Conservation (phyloP, 768 basidiomycete genomes). For the Ramaria sp. region DNA sequence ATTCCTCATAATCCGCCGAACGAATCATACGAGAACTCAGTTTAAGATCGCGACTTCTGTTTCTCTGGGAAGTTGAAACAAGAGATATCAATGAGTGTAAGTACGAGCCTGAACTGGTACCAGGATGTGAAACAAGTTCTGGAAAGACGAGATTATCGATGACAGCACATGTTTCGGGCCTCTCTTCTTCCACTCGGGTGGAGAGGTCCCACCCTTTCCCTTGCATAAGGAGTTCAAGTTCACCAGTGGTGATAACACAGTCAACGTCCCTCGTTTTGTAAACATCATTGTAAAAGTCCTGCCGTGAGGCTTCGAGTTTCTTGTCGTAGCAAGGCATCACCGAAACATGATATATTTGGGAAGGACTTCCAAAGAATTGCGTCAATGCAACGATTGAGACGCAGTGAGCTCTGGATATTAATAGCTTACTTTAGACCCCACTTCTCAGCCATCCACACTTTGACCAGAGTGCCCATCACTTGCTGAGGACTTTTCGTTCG, state of each 20-base stretch:
- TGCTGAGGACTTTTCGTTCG: slow-evolving; percentile 88
- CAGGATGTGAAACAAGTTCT: slow-evolving; percentile 65
- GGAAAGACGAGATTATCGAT: slow-evolving; percentile 34
- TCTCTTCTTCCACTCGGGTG: slow-evolving; percentile 37
- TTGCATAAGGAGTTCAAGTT: slow-evolving; percentile 74
- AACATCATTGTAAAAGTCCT: slow-evolving; percentile 78
- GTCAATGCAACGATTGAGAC: not conserved
- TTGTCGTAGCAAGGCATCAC: slow-evolving; percentile 99
- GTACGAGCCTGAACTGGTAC: slow-evolving; percentile 89
- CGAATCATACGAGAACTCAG: slow-evolving; percentile 51
- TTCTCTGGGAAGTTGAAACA: slow-evolving; percentile 41
- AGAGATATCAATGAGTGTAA: slow-evolving; percentile 48
- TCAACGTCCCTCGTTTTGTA: slow-evolving; percentile 89
- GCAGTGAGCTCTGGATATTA: not conserved
- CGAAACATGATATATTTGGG: slow-evolving; percentile 88
- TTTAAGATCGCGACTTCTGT: slow-evolving; percentile 32
- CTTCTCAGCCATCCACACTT: slow-evolving; percentile 66
- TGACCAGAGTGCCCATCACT: slow-evolving; percentile 87
- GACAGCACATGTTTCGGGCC: slow-evolving; percentile 12
- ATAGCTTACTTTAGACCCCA: slow-evolving; percentile 58
- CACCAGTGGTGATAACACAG: slow-evolving; percentile 95
- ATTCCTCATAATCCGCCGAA: slow-evolving; percentile 70
- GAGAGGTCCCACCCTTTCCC: slow-evolving; percentile 77
- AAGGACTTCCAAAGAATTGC: slow-evolving; percentile 41
- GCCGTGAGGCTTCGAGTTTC: slow-evolving; percentile 93